Evolutionary conservation across 441 rosid species (phyloP).

Genomic region (Kokia cookei): DNA sequence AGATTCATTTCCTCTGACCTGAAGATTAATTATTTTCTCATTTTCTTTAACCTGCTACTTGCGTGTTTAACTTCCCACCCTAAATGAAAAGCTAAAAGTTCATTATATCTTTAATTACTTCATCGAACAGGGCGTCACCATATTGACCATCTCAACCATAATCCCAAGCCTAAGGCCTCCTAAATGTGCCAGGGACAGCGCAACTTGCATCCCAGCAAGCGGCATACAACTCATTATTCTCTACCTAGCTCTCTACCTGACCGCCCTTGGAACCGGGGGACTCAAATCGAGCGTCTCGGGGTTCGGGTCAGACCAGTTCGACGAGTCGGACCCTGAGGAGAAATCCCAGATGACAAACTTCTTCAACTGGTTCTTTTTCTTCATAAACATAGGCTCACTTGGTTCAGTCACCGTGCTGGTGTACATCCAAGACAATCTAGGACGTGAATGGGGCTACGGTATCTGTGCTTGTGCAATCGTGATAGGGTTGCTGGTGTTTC

Average conservation of each 20-base stretch:
- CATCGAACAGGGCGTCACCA: conserved; percentile 53
- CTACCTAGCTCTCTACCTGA: conserved; percentile 69
- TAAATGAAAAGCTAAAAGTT: background rate
- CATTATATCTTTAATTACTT: no score
- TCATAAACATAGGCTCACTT: conserved; percentile 77
- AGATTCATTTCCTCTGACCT: conserved; percentile 4
- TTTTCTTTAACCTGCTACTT: background rate
- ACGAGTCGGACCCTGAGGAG: conserved; percentile 59
- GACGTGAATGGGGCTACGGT: conserved; percentile 86
- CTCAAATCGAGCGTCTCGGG: conserved; percentile 91
- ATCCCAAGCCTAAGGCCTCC: conserved; percentile 79
- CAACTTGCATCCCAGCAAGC: conserved; percentile 53
- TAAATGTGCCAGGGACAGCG: conserved; percentile 30
- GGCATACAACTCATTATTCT: conserved; percentile 53
- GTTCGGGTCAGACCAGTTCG: conserved; percentile 91
- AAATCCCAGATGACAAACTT: conserved; percentile 58
- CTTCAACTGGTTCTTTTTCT: conserved; percentile 89
- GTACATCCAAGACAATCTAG: conserved; percentile 77
- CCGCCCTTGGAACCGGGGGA: conserved; percentile 90
- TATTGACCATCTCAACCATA: conserved; percentile 72
- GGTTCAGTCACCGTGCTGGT: conserved; percentile 78
- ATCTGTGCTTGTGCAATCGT: conserved; percentile 65
- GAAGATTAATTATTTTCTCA: background rate
- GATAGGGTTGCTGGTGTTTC: conserved; percentile 43
- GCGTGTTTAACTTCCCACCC: background rate